phyloP scores from a whole-genome alignment of 495 filamentous ascomycete genomes.

The Elaphomyces granulatus region DNA sequence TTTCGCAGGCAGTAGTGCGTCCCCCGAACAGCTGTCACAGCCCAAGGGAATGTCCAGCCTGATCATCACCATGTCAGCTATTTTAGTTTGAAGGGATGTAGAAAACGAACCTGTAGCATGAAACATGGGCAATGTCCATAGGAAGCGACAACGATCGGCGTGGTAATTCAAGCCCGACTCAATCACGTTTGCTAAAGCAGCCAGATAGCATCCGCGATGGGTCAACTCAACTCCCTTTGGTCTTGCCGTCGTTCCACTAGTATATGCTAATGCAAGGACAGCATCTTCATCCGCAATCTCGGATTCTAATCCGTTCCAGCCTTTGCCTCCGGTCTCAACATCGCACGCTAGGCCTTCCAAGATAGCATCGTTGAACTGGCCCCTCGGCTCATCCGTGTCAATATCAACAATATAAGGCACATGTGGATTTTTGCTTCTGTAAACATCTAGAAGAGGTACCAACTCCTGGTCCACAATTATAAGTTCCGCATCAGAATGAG shows the following conservation, averaged over 20 bases:
- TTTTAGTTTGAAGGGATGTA: not conserved
- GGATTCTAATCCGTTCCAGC: conserved; percentile 63
- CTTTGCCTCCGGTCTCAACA: conserved; percentile 39
- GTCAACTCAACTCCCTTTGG: conserved; percentile 94
- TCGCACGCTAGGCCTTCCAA: conserved; percentile 67
- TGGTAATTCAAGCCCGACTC: conserved; percentile 71
- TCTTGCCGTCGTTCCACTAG: conserved; percentile 78
- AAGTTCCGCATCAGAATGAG: conserved; percentile 68
- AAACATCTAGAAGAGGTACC: conserved; percentile 49
- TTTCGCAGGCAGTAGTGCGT: conserved; percentile 93
- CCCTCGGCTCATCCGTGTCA: conserved; percentile 65
- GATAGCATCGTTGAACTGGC: conserved; percentile 74
- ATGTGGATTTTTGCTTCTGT: conserved; percentile 38
- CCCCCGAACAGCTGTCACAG: conserved; percentile 78
- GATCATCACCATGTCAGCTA: conserved; percentile 2
- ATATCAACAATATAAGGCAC: conserved; percentile 66
- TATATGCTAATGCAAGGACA: conserved; percentile 76
- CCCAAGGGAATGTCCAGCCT: conserved; percentile 75
- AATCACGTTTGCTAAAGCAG: conserved; percentile 68
- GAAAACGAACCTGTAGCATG: conserved; percentile 59
- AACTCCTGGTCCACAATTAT: conserved; percentile 83
- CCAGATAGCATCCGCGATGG: conserved; percentile 75
- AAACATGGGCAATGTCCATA: conserved; percentile 95
- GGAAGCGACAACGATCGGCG: conserved; percentile 55
- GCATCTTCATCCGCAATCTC: conserved; percentile 62